Base-by-base conservation (phyloP, 352 stramenopile species). In the Phytophthora nicotianae region DNA sequence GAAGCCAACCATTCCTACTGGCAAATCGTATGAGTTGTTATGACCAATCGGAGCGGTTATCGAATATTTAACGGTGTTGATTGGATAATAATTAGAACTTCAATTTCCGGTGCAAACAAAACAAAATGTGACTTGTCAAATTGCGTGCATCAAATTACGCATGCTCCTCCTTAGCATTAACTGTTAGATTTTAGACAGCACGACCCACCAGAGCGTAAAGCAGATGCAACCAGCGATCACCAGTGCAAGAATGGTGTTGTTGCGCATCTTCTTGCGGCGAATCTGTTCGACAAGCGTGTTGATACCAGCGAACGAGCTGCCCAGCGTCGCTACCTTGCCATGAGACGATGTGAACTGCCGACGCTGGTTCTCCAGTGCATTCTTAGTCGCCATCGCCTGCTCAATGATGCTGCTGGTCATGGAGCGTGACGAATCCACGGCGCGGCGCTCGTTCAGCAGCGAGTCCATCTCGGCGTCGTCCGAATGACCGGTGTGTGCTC, bases 281-380 rank as follows among this genome's bases (percentile, higher is more conserved):
- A 99, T 99, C 67, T 96, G 83, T 53, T 98, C 96, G 65, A 99
- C 94, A 61, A 99, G 83, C 60, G 81, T 86, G 70, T 99, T 98
- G 57, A 99, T 95, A 29, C 95, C 93, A 8, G 95, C 79, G 50
- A 98, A 97, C 50, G 97, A 98, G 55, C 79, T 89, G 43, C 86
- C 86, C 20, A 98, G 83, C 27, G 65, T 84, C 27, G 84, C 75
- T 54, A 98, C 89, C 46, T 93, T 97, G 32, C 77, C 74, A 21
- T 86, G 80, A 14, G 94, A 93, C 19, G 83, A 83, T 33, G 81
- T 86, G 68, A 99, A 93, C 32, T 79, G 86, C 10, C 84, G 62
- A 13, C 96, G 88, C 71, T 99, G 96, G 56, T 73, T 93, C 38
- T 97, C 72, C 29, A 99, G 77, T 23, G 96, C 87, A 29, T 84